phyloP scores from a whole-genome alignment of 192 early-diverging fungal genomes.

The Martensiomyces pterosporus region DNA sequence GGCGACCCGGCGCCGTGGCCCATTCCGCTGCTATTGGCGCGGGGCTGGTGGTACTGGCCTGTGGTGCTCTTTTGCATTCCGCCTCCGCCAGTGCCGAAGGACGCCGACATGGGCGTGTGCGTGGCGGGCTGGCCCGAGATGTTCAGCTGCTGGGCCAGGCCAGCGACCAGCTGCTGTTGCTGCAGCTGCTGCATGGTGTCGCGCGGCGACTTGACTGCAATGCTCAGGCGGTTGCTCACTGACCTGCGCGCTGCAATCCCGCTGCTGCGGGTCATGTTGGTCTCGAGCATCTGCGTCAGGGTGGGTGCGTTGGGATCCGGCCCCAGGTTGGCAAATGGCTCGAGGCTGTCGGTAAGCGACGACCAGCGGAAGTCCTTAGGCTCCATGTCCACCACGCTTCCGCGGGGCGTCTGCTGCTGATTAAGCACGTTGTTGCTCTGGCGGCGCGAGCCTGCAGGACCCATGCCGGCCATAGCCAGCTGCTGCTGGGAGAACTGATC shows the following conservation, averaged over 20 bases:
- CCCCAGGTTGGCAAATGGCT: conserved; percentile 38
- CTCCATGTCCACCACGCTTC: conserved; percentile 45
- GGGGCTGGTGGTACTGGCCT: background rate
- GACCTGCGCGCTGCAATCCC: conserved; percentile 43
- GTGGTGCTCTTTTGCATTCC: too few species aligned
- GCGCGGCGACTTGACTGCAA: conserved; percentile 44
- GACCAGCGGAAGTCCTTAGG: conserved; percentile 50
- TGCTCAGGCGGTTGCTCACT: conserved; percentile 41
- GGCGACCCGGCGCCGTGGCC: background rate
- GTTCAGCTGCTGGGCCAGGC: conserved; percentile 25
- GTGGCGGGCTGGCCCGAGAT: conserved; percentile 9
- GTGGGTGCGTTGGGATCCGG: conserved; percentile 27
- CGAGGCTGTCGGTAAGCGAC: conserved; percentile 40
- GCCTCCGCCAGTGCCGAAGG: background rate
- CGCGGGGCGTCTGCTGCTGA: conserved; percentile 45
- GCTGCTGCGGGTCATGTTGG: conserved; percentile 39
- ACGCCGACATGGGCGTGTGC: background rate
- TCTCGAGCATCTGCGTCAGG: conserved; percentile 31
- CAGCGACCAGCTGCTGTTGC: conserved; percentile 40
- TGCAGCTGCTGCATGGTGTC: conserved; percentile 41
- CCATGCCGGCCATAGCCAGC: conserved; percentile 18
- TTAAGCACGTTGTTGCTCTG: conserved; percentile 31
- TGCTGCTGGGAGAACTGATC: conserved; percentile 29
- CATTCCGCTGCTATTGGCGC: too few species aligned
- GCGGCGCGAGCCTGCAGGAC: conserved; percentile 13